Evolutionary conservation across 164 flowering plant species (phyloP).

Genomic region (Cinnamomum chago): DNA sequence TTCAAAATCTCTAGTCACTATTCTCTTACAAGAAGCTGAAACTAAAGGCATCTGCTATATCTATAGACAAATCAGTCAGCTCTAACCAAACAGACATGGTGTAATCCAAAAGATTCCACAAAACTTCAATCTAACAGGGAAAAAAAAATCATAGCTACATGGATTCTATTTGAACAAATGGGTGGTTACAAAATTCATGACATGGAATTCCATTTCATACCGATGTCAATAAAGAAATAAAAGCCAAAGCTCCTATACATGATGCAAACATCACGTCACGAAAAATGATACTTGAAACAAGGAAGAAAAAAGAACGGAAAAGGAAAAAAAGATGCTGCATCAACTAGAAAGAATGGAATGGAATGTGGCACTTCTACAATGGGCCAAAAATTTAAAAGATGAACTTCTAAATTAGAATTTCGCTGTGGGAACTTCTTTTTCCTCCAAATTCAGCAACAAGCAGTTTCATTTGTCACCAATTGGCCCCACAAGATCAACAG

Average conservation of each 20-base stretch:
- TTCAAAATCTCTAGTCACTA: neutral
- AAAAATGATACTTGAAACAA: neutral
- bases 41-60: neutral
- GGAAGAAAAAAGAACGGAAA: neutral
- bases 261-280: neutral
- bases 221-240: neutral
- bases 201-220: neutral
- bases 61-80: neutral
- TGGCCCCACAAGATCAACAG: neutral
- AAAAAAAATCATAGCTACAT: neutral
- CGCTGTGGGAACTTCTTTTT: neutral
- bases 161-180: neutral
- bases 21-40: neutral
- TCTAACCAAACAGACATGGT: neutral
- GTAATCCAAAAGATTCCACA: neutral
- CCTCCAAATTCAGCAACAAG: neutral
- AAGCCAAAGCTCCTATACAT: neutral
- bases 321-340: neutral
- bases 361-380: conserved; percentile 4
- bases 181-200: too few species aligned
- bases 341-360: conserved; percentile 6
- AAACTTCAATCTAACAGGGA: neutral
- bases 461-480: neutral
- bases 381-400: neutral
- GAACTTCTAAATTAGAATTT: neutral